These are phyloP conservation scores for Mimosa pudica DNA, from an alignment of 306 rosid species.

Conservation along the genomic window DNA sequence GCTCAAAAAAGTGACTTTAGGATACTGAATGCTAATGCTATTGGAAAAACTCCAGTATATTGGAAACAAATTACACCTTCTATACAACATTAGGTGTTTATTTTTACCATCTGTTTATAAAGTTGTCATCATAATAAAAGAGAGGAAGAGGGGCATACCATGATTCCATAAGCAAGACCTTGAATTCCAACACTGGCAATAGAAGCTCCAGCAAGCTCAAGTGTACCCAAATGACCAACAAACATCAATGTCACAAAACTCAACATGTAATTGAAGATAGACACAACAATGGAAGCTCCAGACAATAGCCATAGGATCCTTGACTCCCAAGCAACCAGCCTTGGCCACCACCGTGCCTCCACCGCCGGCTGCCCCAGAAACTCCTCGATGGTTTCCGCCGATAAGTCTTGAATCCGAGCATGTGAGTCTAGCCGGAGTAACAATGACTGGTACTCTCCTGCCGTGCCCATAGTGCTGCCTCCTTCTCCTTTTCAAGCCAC, in stretches of 20 bases:
- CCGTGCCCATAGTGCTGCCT: slow-evolving; percentile 26
- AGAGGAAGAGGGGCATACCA: neutral
- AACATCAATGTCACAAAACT: slow-evolving; percentile 54
- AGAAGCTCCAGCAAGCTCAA: slow-evolving; percentile 7
- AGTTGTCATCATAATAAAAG: neutral
- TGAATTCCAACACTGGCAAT: slow-evolving; percentile 43
- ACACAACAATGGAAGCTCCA: slow-evolving; percentile 42
- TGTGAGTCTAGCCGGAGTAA: slow-evolving; percentile 35
- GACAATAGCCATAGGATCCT: slow-evolving; percentile 67
- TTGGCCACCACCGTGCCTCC: slow-evolving; percentile 25
- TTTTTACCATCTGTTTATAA: no score
- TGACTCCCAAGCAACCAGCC: slow-evolving; percentile 71
- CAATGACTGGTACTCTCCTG: slow-evolving; percentile 31
- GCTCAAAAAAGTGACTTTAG: no score
- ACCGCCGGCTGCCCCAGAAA: neutral
- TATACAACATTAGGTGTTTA: no score
- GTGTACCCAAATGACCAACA: slow-evolving; percentile 61
- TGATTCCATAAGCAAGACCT: slow-evolving; percentile 35
- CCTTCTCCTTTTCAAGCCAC: neutral
- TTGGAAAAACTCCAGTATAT: no score
- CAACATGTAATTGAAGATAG: slow-evolving; percentile 43
- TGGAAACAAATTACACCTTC: no score
- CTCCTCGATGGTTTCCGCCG: slow-evolving; percentile 35
- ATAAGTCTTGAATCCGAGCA: slow-evolving; percentile 38
- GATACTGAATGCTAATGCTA: no score